Evolutionary conservation across 305 asterid species (phyloP).

Genomic region (Lippia alba): DNA sequence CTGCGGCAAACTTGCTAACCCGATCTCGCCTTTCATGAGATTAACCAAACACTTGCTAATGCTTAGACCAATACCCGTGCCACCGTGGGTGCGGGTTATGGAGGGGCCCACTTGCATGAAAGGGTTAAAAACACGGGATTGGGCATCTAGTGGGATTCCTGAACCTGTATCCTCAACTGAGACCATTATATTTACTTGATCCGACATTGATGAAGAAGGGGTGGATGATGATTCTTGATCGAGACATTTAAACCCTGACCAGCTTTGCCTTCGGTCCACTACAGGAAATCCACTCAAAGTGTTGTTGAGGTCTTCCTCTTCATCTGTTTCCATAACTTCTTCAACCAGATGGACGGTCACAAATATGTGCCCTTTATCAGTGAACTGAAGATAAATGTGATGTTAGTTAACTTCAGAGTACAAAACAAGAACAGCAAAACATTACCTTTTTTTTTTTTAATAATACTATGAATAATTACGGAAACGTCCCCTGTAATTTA

Average conservation of each 20-base stretch:
- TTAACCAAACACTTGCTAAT: slow-evolving; percentile 95
- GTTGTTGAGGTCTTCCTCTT: slow-evolving; percentile 43
- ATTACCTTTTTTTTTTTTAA: background rate
- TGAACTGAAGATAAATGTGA: slow-evolving; percentile 63
- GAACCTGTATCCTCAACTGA: slow-evolving; percentile 97
- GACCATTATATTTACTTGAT: slow-evolving; percentile 66
- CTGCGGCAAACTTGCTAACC: slow-evolving; percentile 73
- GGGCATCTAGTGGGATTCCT: slow-evolving; percentile 89
- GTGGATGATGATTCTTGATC: slow-evolving; percentile 55
- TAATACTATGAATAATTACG: no score
- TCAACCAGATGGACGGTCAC: slow-evolving; percentile 85
- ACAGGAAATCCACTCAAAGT: slow-evolving; percentile 87
- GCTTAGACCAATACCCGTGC: slow-evolving; percentile 97
- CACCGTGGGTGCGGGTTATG: slow-evolving; percentile 87
- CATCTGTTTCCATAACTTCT: slow-evolving; percentile 60
- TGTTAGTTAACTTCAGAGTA: slow-evolving; percentile 11
- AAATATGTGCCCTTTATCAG: slow-evolving; percentile 90
- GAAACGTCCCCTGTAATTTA: no score
- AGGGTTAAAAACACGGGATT: slow-evolving; percentile 82
- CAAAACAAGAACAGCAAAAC: background rate
- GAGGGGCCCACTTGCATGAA: slow-evolving; percentile 99
- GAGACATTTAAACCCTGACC: slow-evolving; percentile 61
- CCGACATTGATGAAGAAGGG: slow-evolving; percentile 44
- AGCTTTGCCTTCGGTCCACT: slow-evolving; percentile 74
- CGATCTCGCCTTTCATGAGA: slow-evolving; percentile 98